phyloP scores from a whole-genome alignment of 2,329 filamentous ascomycete species.

The Alternaria incomplexa region DNA sequence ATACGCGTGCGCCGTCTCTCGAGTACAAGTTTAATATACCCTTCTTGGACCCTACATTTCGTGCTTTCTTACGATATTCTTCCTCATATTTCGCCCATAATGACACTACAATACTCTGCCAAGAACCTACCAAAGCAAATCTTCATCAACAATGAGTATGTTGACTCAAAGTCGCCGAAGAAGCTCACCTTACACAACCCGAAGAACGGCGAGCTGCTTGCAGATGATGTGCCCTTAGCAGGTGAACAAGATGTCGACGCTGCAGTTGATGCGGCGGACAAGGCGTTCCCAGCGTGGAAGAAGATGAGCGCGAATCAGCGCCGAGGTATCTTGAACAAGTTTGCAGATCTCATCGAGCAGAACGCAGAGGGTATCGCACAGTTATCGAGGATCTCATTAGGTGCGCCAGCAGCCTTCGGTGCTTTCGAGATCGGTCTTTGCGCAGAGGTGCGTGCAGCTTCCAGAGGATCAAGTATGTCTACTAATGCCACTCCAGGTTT shows the following conservation, averaged over 20 bases:
- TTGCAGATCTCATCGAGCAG: conserved; percentile 40
- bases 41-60: conserved; percentile 4
- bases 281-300: conserved; percentile 55
- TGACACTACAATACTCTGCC: conserved; percentile 42
- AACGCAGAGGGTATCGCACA: conserved; percentile 32
- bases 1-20: not conserved
- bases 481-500: too few relatives aligned
- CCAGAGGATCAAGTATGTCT: too few relatives aligned
- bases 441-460: conserved; percentile 37
- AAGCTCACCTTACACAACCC: conserved; percentile 59
- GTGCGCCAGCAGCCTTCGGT: conserved; percentile 54
- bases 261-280: conserved; percentile 57
- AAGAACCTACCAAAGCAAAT: conserved; percentile 49
- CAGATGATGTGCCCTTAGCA: conserved; percentile 56
- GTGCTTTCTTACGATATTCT: not conserved
- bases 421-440: conserved; percentile 52
- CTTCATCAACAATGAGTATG: conserved; percentile 50
- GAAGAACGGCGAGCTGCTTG: conserved; percentile 56
- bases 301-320: conserved; percentile 32
- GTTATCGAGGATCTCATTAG: conserved; percentile 54
- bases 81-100: conserved; percentile 8
- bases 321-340: conserved; percentile 40
- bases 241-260: conserved; percentile 54
- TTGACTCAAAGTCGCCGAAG: conserved; percentile 48
- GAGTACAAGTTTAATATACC: conserved; percentile 10